A percentile compares a stretch with the other conserved stretches of the same genome.
Conservation (phyloP, 75 land plant genomes). For the Picea sitchensis region DNA sequence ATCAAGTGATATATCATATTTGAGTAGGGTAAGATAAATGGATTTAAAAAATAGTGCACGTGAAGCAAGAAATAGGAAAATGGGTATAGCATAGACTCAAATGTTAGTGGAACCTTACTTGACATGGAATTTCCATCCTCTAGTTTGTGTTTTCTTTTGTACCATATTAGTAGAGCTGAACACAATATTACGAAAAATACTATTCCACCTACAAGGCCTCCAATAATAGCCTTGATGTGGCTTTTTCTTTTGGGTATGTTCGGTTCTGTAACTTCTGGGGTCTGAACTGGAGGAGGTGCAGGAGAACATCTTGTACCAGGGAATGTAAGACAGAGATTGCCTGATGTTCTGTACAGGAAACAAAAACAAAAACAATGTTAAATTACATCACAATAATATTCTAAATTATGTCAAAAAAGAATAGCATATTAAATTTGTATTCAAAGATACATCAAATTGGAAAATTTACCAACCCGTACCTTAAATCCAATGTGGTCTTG, state of each 20-base stretch:
- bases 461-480: conserved; percentile 24
- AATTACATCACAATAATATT: too few relatives aligned
- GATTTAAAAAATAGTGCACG: too few relatives aligned
- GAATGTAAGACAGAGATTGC: conserved; percentile 51
- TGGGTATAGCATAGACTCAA: background rate
- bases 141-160: conserved; percentile 21
- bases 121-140: conserved; percentile 9
- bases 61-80: background rate
- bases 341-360: conserved; percentile 42
- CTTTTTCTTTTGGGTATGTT: conserved; percentile 13
- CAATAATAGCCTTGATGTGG: conserved; percentile 26
- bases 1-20: conserved; percentile 10
- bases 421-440: background rate
- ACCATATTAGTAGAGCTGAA: conserved; percentile 16
- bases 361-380: too few relatives aligned
- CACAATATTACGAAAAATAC: conserved; percentile 20
- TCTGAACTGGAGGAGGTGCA: conserved; percentile 27
- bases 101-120: background rate
- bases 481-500: conserved; percentile 41
- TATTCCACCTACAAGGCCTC: conserved; percentile 32
- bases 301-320: conserved; percentile 28
- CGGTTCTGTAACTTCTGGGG: conserved; percentile 40
- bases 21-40: too few relatives aligned
- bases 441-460: background rate
- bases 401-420: too few relatives aligned